These are phyloP conservation scores for Harrya chromipes DNA, from an alignment of 768 basidiomycete genomes.

Conservation along the genomic window DNA sequence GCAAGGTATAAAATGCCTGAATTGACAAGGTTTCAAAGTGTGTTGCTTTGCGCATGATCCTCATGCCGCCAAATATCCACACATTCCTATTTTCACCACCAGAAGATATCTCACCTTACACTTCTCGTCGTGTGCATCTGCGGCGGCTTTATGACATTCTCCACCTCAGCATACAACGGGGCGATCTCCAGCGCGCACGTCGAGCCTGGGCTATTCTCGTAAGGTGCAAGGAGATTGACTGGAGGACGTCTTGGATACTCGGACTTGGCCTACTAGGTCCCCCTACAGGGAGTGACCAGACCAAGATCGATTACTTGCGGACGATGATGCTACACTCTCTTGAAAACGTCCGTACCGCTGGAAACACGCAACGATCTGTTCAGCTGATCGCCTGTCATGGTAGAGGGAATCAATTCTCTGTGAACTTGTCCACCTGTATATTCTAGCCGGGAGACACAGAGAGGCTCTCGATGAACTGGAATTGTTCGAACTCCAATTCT, in stretches of 20 bases:
- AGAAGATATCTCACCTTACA: conserved; percentile 45
- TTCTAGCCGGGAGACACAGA: conserved; percentile 52
- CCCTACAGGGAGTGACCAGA: conserved; percentile 28
- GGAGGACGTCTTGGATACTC: conserved; percentile 69
- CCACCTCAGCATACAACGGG: conserved; percentile 64
- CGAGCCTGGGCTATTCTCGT: conserved; percentile 73
- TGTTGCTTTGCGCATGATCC: too few species aligned
- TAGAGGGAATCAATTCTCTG: conserved; percentile 75
- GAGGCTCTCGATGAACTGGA: conserved; percentile 85
- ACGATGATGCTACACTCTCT: conserved; percentile 68
- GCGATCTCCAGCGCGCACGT: conserved; percentile 60
- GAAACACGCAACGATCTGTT: neutral
- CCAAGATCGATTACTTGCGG: conserved; percentile 58
- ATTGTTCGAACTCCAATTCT: conserved; percentile 48
- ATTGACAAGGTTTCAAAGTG: neutral
- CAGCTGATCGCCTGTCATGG: conserved; percentile 9
- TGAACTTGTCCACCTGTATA: conserved; percentile 69
- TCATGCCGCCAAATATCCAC: conserved; percentile 32
- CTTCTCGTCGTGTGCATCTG: conserved; percentile 67
- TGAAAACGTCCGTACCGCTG: conserved; percentile 50
- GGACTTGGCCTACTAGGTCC: conserved; percentile 55
- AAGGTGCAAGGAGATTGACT: conserved; percentile 75
- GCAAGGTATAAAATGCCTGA: too few species aligned
- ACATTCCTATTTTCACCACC: conserved; percentile 62
- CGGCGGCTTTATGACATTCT: conserved; percentile 73